Base-by-base conservation (phyloP, 805 yeast species). In the Pichia nanzhaoensis region DNA sequence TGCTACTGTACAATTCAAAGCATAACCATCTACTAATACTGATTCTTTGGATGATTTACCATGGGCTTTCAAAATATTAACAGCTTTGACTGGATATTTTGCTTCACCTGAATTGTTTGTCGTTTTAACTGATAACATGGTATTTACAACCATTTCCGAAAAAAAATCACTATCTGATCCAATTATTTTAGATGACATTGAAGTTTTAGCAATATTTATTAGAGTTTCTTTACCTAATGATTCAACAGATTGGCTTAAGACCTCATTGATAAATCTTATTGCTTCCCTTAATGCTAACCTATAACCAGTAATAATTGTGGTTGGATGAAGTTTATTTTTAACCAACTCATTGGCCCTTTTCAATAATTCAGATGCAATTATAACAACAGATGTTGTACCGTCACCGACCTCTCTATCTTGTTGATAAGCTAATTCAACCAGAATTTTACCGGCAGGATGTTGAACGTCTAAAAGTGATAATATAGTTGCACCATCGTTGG, bases 331-430 rank as follows among this genome's bases (percentile, higher is more conserved):
- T 62, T 88, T 87, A 68, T 87, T 87, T 60, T 84, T 84, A 40
- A 93, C 97, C 52, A 93, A 72, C 56, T 90, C 96, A 65, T 89
- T 88, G 34, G 99, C 99, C 52, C 96, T 77, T 58, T 85, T 85
- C 59, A 93, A 73, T 46, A 93, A 70, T 67, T 93, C 99, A 31
- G 95, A 77, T 20, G 99, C 98, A 61, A 95, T 82, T 51, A 93
- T 89, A 34, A 93, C 99, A 41, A 93, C 99, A 14, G 96, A 85
- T 0, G 99, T 93, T 37, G 99, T 61, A 39, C 66, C 66, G 60
- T 93, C 99, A 46, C 99, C 99, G 44, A 93, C 96, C 68, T 93
- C 99, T 58, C 96, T 79, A 65, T 93, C 99, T 70, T 93, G 99
- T 66, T 93, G 98, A 65, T 93, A 96, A 2, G 99, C 99, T 60